These are phyloP conservation scores for Botrytis byssoidea DNA, from an alignment of 2,329 filamentous ascomycete species.

Conservation along the genomic window DNA sequence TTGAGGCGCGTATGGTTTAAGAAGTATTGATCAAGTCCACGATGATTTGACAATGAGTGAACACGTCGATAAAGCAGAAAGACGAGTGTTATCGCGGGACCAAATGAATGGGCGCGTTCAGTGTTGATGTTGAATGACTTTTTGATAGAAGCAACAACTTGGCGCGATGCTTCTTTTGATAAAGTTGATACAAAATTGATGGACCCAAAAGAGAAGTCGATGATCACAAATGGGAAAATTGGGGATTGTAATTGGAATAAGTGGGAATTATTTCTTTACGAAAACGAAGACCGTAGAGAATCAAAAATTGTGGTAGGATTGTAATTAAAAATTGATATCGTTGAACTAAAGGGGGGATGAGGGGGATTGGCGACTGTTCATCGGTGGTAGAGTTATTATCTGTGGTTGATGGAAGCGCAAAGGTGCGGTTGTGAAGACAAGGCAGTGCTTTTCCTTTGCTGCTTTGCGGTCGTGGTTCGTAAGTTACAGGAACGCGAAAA, in stretches of 20 bases:
- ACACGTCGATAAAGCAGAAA: slow-evolving; percentile 23
- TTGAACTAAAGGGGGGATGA: slow-evolving; percentile 7
- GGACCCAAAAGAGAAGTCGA: slow-evolving; percentile 18
- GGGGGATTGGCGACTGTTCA: slow-evolving; percentile 13
- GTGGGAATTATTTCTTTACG: slow-evolving; percentile 12
- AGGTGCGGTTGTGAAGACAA: not conserved
- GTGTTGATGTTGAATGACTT: slow-evolving; percentile 36
- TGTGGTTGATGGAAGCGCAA: slow-evolving; percentile 1
- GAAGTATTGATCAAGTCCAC: slow-evolving; percentile 27
- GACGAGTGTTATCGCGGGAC: slow-evolving; percentile 30
- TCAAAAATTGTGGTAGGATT: not conserved
- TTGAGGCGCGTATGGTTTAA: slow-evolving; percentile 22
- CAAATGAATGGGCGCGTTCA: slow-evolving; percentile 33
- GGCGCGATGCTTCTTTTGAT: slow-evolving; percentile 35
- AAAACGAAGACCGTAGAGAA: not conserved
- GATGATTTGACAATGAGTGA: slow-evolving; percentile 11
- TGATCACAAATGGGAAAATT: slow-evolving; percentile 17
- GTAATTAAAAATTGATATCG: slow-evolving; percentile 17
- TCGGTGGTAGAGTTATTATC: slow-evolving; percentile 4
- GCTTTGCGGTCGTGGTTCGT: slow-evolving; percentile 2
- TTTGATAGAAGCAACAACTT: slow-evolving; percentile 36
- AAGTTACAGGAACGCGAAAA: slow-evolving; percentile 10
- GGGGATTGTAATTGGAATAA: slow-evolving; percentile 6
- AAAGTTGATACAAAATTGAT: slow-evolving; percentile 18
- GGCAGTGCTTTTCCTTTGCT: not conserved